Percentiles rank a stretch among this genome's conserved stretches.
These are phyloP conservation scores for Aphanomyces cochlioides DNA, from an alignment of 352 stramenopile genomes.

Conservation along the genomic window DNA sequence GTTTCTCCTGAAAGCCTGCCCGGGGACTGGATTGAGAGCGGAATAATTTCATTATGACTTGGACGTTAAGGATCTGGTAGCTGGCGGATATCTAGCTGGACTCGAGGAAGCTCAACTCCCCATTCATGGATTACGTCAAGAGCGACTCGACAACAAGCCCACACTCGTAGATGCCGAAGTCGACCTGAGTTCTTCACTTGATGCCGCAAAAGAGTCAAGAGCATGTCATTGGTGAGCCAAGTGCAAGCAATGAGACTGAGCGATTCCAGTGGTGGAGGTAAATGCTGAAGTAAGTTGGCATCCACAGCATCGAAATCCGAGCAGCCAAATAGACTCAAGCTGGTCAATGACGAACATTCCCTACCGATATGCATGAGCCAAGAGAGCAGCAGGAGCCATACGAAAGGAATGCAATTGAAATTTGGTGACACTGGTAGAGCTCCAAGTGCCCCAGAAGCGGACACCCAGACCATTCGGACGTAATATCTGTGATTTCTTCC, in stretches of 20 bases:
- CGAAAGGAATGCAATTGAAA: neutral
- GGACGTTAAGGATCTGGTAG: neutral
- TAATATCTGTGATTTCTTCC: slow-evolving; percentile 1
- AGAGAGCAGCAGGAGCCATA: neutral
- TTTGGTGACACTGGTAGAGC: neutral
- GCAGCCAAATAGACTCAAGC: neutral
- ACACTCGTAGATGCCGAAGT: neutral
- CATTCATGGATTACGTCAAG: neutral
- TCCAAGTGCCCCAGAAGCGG: neutral
- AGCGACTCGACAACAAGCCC: neutral
- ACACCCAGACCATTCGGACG: slow-evolving; percentile 2
- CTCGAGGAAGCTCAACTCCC: neutral
- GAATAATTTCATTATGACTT: too few species aligned
- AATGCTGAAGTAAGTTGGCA: neutral
- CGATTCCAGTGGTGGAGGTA: neutral
- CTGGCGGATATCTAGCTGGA: neutral
- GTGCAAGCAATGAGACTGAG: slow-evolving; percentile 6
- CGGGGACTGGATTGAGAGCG: too few species aligned
- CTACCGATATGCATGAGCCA: neutral
- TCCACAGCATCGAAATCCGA: slow-evolving; percentile 7
- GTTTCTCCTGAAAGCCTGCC: too few species aligned
- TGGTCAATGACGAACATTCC: neutral
- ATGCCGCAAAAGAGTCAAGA: neutral
- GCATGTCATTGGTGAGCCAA: slow-evolving; percentile 9
- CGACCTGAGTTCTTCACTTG: neutral